These are phyloP conservation scores for Cyclotella choctawhatcheeana DNA, from an alignment of 108 stramenopile species.

Conservation along the genomic window DNA sequence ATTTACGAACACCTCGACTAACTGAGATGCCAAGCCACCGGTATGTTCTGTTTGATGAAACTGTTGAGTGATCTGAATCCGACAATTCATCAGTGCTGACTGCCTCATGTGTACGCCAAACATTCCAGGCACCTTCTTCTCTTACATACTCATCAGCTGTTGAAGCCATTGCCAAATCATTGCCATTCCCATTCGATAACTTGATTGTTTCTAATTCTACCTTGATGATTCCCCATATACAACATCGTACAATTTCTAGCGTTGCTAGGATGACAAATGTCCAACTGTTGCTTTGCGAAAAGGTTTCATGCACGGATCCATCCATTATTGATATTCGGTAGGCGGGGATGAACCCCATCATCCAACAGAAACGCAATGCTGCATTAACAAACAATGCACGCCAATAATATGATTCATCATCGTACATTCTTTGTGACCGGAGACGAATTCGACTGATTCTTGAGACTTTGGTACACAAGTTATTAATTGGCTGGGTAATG, in stretches of 20 bases:
- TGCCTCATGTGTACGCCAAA: neutral
- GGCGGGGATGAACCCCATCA: conserved; percentile 84
- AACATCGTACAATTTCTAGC: conserved; percentile 75
- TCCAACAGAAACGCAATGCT: conserved; percentile 78
- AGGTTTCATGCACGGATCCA: conserved; percentile 64
- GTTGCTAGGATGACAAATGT: conserved; percentile 75
- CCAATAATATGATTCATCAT: conserved; percentile 79
- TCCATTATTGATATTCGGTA: conserved; percentile 68
- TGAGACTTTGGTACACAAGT: conserved; percentile 52
- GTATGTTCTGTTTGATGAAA: neutral
- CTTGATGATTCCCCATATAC: conserved; percentile 84
- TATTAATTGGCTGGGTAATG: conserved; percentile 23
- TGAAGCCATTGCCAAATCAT: conserved; percentile 45
- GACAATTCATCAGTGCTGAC: neutral
- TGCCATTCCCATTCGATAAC: conserved; percentile 61
- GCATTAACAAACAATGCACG: conserved; percentile 67
- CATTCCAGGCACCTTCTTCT: conserved; percentile 34
- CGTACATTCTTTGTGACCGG: conserved; percentile 75
- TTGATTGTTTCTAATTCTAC: conserved; percentile 83
- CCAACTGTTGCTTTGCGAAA: conserved; percentile 69
- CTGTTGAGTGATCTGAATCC: conserved; percentile 9
- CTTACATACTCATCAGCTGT: conserved; percentile 44
- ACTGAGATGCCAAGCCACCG: conserved; percentile 27
- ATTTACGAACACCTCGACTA: conserved; percentile 15
- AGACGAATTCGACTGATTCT: conserved; percentile 64